phyloP scores from a whole-genome alignment of 164 flowering plant genomes.

The Euptelea pleiosperma region DNA sequence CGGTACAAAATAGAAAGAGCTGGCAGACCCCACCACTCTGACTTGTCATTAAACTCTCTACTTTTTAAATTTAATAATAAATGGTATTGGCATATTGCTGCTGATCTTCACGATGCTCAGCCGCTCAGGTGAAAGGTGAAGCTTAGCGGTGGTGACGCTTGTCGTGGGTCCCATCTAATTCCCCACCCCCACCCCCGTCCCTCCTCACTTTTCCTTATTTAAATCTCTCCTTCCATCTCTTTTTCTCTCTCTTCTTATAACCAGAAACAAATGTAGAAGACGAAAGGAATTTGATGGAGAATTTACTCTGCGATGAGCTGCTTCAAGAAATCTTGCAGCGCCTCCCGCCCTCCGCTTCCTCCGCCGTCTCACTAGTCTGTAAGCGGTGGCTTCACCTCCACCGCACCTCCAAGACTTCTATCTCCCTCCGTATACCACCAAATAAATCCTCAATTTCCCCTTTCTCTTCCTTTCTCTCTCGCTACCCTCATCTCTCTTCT shows the following conservation, averaged over 20 bases:
- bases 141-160: too few relatives aligned
- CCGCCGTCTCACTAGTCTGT: conserved; percentile 53
- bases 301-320: conserved; percentile 63
- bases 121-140: too few relatives aligned
- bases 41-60: too few relatives aligned
- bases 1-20: too few relatives aligned
- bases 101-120: too few relatives aligned
- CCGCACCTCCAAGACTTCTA: conserved; percentile 49
- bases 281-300: conserved; percentile 4
- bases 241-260: not conserved
- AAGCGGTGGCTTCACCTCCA: conserved; percentile 73
- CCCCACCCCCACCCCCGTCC: too few relatives aligned
- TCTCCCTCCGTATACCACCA: conserved; percentile 39
- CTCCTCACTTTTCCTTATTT: not conserved
- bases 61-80: too few relatives aligned
- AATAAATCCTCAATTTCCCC: conserved; percentile 14
- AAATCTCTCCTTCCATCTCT: not conserved
- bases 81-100: too few relatives aligned
- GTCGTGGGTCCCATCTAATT: too few relatives aligned
- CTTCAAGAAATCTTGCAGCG: conserved; percentile 68
- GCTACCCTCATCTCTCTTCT: conserved; percentile 50
- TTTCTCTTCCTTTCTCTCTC: conserved; percentile 42
- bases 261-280: not conserved
- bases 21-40: too few relatives aligned
- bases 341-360: conserved; percentile 32